Percentiles rank a stretch among this genome's conserved stretches.
phyloP scores from a whole-genome alignment of 2,329 filamentous ascomycete species.

The Canariomyces notabilis region DNA sequence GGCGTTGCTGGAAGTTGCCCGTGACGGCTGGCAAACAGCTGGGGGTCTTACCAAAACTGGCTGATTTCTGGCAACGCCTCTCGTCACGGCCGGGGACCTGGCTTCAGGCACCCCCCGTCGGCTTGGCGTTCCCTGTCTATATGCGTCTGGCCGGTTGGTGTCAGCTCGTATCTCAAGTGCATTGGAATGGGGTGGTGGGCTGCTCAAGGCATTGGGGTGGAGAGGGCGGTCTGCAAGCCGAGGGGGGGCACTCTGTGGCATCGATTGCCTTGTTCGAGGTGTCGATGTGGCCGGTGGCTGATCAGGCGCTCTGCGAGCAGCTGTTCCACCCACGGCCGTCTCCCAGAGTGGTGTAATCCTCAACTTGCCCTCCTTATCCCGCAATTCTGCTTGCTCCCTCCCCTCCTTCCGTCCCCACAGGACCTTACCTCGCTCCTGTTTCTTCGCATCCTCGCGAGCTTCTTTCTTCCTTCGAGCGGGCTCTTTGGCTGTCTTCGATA shows the following conservation, averaged over 20 bases:
- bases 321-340: background rate
- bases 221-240: conserved; percentile 1
- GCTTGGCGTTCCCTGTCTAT: background rate
- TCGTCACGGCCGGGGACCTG: background rate
- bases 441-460: background rate
- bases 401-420: background rate
- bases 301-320: background rate
- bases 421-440: background rate
- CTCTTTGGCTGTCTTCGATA: background rate
- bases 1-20: background rate
- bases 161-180: conserved; percentile 2
- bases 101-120: background rate
- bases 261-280: background rate
- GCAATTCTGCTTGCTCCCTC: conserved; percentile 1
- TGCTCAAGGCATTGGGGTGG: background rate
- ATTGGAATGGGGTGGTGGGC: background rate
- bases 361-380: background rate
- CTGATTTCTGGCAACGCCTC: background rate
- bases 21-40: background rate
- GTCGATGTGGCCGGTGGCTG: background rate
- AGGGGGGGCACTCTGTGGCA: background rate
- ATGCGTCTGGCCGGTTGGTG: background rate
- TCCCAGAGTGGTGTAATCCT: background rate
- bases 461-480: background rate
- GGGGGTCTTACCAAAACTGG: conserved; percentile 1